Conservation (phyloP, 495 filamentous ascomycete genomes). For the Letharia lupina region DNA sequence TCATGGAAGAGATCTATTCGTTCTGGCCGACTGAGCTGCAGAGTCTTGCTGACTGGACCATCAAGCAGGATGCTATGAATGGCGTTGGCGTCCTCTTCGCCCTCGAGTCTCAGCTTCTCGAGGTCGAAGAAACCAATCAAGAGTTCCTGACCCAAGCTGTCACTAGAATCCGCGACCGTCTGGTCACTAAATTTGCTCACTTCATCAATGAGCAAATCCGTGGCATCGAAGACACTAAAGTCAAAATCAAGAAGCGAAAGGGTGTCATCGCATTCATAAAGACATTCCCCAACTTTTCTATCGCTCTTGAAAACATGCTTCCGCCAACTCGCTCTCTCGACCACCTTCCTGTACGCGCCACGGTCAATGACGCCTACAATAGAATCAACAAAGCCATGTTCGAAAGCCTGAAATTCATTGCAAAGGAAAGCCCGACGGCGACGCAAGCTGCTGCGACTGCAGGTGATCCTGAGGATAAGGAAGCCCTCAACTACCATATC, state of each 20-base stretch:
- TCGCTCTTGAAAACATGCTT: constrained; percentile 76
- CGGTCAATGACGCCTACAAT: constrained; percentile 78
- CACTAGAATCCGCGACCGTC: constrained; percentile 66
- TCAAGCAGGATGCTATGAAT: constrained; percentile 77
- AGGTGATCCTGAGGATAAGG: constrained; percentile 81
- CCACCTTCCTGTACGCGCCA: constrained; percentile 56
- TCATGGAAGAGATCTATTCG: constrained; percentile 80
- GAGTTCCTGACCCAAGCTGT: constrained; percentile 77
- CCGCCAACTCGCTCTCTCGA: constrained; percentile 39
- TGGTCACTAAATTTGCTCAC: constrained; percentile 69
- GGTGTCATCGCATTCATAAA: constrained; percentile 91
- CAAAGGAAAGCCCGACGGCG: constrained; percentile 67
- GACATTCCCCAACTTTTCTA: constrained; percentile 78
- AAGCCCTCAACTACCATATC: constrained; percentile 91
- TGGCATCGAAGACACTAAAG: constrained; percentile 96
- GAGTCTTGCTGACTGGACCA: constrained; percentile 73
- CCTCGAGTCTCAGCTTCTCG: constrained; percentile 66
- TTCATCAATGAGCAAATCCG: constrained; percentile 93
- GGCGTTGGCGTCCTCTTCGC: constrained; percentile 77
- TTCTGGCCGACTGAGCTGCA: constrained; percentile 76
- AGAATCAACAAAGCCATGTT: constrained; percentile 94
- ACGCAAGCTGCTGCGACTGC: constrained; percentile 28
- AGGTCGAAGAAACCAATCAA: constrained; percentile 80
- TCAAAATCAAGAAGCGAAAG: constrained; percentile 96
- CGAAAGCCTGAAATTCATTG: constrained; percentile 89